Conservation (phyloP, 2,329 filamentous ascomycete species). For the Dactylellina haptotyla region DNA sequence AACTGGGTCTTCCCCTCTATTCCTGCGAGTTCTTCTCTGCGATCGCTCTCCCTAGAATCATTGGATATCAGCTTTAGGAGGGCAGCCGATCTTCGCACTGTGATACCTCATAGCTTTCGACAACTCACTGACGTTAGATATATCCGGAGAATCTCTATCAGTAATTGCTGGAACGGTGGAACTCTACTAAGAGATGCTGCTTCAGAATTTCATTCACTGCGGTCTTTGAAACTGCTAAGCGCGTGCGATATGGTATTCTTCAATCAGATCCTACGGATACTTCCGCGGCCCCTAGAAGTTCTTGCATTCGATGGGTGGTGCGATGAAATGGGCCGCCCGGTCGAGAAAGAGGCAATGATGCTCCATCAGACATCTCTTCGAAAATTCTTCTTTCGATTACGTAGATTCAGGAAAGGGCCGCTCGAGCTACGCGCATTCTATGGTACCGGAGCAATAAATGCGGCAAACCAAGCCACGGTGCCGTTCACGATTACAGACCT, state of each 20-base stretch:
- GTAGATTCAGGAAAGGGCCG: neutral
- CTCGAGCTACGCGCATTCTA: neutral
- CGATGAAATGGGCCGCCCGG: neutral
- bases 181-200: neutral
- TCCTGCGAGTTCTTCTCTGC: too few relatives aligned
- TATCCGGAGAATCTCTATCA: neutral
- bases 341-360: constrained; percentile 1
- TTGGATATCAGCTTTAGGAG: neutral
- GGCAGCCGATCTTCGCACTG: neutral
- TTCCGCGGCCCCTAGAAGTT: neutral
- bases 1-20: neutral
- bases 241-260: constrained; percentile 1
- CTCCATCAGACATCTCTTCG: neutral
- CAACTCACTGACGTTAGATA: neutral
- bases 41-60: neutral
- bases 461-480: neutral
- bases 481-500: neutral
- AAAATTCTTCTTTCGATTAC: neutral
- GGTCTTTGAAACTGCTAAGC: constrained; percentile 1
- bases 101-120: neutral
- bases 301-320: constrained; percentile 10
- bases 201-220: neutral
- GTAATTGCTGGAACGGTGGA: constrained; percentile 3
- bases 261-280: neutral
- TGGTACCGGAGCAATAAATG: neutral